phyloP scores from a whole-genome alignment of 306 rosid genomes.

The Malus fusca region DNA sequence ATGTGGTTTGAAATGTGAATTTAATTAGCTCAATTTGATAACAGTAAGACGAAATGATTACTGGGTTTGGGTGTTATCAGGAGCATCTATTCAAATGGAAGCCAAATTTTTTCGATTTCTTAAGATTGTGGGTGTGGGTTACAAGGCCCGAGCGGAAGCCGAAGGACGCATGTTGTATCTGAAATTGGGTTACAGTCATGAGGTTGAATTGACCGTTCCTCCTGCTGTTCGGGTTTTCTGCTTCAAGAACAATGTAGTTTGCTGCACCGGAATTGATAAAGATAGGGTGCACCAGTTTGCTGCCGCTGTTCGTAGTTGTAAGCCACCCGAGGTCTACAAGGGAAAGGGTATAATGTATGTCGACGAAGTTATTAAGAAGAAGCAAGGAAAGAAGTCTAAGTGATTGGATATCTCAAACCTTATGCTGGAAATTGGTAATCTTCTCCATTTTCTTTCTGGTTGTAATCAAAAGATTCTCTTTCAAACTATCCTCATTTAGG shows the following conservation, averaged over 20 bases:
- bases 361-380: conserved; percentile 72
- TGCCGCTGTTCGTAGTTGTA: conserved; percentile 67
- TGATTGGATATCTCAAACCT: conserved; percentile 9
- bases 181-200: conserved; percentile 86
- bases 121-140: conserved; percentile 86
- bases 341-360: conserved; percentile 88
- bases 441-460: neutral
- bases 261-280: conserved; percentile 87
- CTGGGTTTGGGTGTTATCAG: neutral
- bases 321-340: conserved; percentile 89
- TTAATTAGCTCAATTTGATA: neutral
- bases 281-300: conserved; percentile 85
- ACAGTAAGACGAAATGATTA: neutral
- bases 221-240: conserved; percentile 83
- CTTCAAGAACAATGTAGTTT: conserved; percentile 81
- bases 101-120: conserved; percentile 66
- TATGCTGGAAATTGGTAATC: neutral
- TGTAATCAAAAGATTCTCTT: neutral
- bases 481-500: neutral
- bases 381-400: conserved; percentile 88
- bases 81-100: conserved; percentile 35
- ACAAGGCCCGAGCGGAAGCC: conserved; percentile 84
- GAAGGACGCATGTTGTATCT: conserved; percentile 64
- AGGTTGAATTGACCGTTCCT: conserved; percentile 68
- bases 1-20: neutral